Evolutionary conservation across 179 eudicot species (phyloP), one percentile per base, ranked within the genome.

Genomic region (Spergularia azorica): DNA sequence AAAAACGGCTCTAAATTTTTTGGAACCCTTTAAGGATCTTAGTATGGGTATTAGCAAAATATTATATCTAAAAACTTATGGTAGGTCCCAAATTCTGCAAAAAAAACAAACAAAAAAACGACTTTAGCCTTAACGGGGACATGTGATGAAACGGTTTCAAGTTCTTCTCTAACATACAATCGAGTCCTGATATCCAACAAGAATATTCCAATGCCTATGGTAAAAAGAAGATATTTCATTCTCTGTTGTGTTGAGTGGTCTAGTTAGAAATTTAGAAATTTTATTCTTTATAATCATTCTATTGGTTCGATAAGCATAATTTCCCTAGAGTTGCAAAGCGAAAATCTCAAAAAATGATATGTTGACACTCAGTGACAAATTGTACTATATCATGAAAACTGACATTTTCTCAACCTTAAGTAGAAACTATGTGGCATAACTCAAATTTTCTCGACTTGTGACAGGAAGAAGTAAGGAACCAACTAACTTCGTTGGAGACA

Each of bases 391-490:
- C 38, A 55, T 18, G 15, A 66, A 65, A 13, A n/a, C 15, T 21
- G 67, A 32, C 13, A 62, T 62, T 50, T 64, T 73, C 3, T 18
- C 11, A 26, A 0, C 38, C 12, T 38, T 11, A 51, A 58, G 39
- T 39, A 38, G 32, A 58, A 54, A 14, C 14, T 21, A 69, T 36
- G 38, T 13, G 50, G 63, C 38, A 2, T 36, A 71, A 18, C 36
- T 50, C 4, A 48, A 67, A 16, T 9, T 67, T 63, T 55, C n/a
- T 56, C 68, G 21, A 15, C 50, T 64, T 79, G 72, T 38, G 60
- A 69, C 83, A 95, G 99, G 99, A 93, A 61, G 92, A 86, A 63
- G 83, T 93, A 74, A 81, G 98, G 80, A 88, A 77, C 83, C 88
- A 79, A 72, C 60, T 90, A 76, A 81, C 84, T 51, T 75, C 87